A percentile compares a stretch with the other conserved stretches of the same genome.
These are phyloP conservation scores for Lepiota brunneoincarnata DNA, from an alignment of 768 basidiomycete species.

Conservation along the genomic window DNA sequence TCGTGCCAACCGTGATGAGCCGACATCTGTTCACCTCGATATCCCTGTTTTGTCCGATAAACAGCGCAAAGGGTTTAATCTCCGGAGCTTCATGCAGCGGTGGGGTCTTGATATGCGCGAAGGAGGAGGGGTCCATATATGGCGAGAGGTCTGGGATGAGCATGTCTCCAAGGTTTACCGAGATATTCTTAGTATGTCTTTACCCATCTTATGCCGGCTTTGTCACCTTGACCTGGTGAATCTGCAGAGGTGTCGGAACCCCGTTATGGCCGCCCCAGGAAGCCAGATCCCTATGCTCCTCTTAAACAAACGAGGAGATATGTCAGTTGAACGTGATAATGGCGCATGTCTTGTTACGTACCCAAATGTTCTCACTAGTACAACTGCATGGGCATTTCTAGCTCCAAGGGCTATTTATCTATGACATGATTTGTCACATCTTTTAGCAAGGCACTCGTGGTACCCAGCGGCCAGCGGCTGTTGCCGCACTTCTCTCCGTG, in stretches of 20 bases:
- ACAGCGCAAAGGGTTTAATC: slow-evolving; percentile 60
- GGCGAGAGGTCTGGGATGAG: slow-evolving; percentile 74
- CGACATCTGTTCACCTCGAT: slow-evolving; percentile 36
- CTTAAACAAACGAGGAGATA: slow-evolving; percentile 50
- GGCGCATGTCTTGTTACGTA: background rate
- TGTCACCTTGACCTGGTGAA: slow-evolving; percentile 9
- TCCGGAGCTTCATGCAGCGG: slow-evolving; percentile 56
- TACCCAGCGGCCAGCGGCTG: background rate
- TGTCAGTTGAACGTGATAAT: slow-evolving; percentile 24
- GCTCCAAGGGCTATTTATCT: background rate
- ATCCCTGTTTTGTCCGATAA: slow-evolving; percentile 45
- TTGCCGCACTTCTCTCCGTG: slow-evolving; percentile 2
- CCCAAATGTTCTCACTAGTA: background rate
- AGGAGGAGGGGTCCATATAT: slow-evolving; percentile 82
- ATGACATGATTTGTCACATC: background rate
- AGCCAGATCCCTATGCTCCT: slow-evolving; percentile 53
- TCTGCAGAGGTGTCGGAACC: slow-evolving; percentile 46
- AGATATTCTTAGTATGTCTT: slow-evolving; percentile 62
- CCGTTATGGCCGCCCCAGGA: slow-evolving; percentile 50
- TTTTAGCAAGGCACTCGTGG: background rate
- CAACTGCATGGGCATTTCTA: background rate
- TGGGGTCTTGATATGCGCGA: slow-evolving; percentile 50
- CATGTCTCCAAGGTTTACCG: slow-evolving; percentile 62
- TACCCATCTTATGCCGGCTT: slow-evolving; percentile 9
- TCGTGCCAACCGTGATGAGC: slow-evolving; percentile 25